Percentiles rank a stretch among this genome's conserved stretches.
phyloP scores from a whole-genome alignment of 331 rosid species.

The Malus hybrid region DNA sequence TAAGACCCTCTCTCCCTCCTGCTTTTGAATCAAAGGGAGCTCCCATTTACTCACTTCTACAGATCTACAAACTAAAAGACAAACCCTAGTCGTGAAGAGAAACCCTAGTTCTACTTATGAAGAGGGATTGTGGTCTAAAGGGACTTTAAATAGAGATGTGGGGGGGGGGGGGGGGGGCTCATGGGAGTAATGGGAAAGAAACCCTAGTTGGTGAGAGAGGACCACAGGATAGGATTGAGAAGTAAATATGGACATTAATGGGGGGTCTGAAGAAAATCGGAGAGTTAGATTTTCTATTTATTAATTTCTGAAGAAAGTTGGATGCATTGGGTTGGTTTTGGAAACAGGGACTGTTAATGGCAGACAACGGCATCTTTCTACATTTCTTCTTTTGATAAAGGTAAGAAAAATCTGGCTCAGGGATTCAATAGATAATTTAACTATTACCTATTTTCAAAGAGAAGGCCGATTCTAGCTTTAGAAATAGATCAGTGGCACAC shows the following conservation, averaged over 20 bases:
- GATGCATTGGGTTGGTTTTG: background rate
- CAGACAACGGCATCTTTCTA: conserved; percentile 12
- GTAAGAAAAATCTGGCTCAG: background rate
- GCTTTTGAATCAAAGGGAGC: conserved; percentile 39
- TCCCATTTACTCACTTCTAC: background rate
- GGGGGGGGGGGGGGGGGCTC: no score
- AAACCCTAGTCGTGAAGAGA: background rate
- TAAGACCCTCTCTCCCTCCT: conserved; percentile 18
- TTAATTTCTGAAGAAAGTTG: background rate
- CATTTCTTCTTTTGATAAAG: background rate
- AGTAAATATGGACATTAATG: conserved; percentile 11
- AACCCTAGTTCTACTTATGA: background rate
- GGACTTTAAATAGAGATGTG: conserved; percentile 10
- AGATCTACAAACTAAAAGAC: background rate
- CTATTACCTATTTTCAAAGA: background rate
- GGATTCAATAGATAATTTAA: background rate
- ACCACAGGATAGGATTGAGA: background rate
- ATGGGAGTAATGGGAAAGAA: background rate
- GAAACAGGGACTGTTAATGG: conserved; percentile 5
- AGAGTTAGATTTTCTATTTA: background rate
- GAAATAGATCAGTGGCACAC: background rate
- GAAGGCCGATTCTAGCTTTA: background rate
- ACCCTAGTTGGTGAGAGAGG: conserved; percentile 22
- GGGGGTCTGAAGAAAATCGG: conserved; percentile 5
- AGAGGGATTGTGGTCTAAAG: background rate